Base-by-base conservation (phyloP, 2,329 filamentous ascomycete species). In the Fusarium tricinctum region DNA sequence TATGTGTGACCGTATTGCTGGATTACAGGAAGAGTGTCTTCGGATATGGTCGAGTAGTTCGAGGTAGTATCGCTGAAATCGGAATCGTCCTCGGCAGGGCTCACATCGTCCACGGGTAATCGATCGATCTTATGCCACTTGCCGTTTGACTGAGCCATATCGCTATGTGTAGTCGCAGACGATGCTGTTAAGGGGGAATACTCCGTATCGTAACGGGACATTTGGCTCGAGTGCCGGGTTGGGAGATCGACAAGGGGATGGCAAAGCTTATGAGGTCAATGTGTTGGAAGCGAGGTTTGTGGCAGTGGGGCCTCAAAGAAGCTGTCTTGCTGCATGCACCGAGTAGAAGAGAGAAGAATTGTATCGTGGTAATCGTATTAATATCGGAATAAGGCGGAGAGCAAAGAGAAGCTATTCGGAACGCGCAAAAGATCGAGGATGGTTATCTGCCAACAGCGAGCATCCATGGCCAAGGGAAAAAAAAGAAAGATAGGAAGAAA, bases 1-100 rank as follows among this genome's bases (percentile, higher is more conserved):
- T 80, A 80, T n/a, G 71, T 74, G 52, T 79, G 78, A 9, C 74
- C 77, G 58, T 78, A 78, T 43, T 74, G 76, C 58, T 63, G 72
- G 22, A 80, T 78, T 33, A 75, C 72, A 35, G 77, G 75, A 12
- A 78, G 64, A 4, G 73, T 69, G 45, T 78, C 77, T 44, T 75
- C 74, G 3, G 78, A 78, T 40, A 78, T 77, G 42, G 78, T 77
- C 6, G 76, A 78, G 65, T 76, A 79, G 51, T 78, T 73, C 28
- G 77, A 79, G 19, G 58, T 71, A 3, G 73, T 71, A 38, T 76
- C 77, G 55, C 72, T 74, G 28, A 69, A 70, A 43, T 73, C 70
- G 13, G 67, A 60, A 15, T 73, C 71, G 26, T 70, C 67, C 26
- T 73, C 70, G 44, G 64, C 63, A 42, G 63, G 62, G 43, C 62